Percentiles rank a stretch among this genome's conserved stretches.
phyloP scores from a whole-genome alignment of 805 yeast genomes.

The Suhomyces xylopsoci region DNA sequence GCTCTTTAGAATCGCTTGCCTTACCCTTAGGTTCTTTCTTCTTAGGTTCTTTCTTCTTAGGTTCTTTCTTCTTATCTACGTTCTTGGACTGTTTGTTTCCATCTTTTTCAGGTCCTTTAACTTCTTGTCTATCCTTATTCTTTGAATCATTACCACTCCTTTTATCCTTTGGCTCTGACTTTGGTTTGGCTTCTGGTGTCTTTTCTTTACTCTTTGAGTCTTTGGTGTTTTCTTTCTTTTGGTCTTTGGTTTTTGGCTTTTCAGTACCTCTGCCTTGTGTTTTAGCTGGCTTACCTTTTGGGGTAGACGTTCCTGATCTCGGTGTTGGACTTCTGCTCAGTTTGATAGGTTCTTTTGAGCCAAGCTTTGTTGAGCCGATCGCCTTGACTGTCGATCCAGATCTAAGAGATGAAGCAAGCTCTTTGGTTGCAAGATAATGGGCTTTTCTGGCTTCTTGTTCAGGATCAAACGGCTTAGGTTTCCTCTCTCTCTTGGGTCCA shows the following conservation, averaged over 20 bases:
- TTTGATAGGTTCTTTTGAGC: constrained; percentile 2
- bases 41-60: not conserved
- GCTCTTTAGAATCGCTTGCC: not conserved
- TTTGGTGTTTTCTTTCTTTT: not conserved
- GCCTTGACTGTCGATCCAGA: constrained; percentile 40
- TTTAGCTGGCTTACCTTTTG: not conserved
- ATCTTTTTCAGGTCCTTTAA: not conserved
- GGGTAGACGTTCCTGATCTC: not conserved
- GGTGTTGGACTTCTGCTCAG: not conserved
- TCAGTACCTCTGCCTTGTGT: not conserved
- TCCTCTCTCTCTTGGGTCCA: constrained; percentile 3
- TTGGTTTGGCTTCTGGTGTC: not conserved
- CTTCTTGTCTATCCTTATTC: not conserved
- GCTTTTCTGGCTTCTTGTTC: constrained; percentile 37
- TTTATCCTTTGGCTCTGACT: not conserved
- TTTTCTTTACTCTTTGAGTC: not conserved
- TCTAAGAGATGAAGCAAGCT: constrained; percentile 29
- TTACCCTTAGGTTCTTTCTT: not conserved
- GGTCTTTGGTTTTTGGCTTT: not conserved
- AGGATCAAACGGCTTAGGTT: constrained; percentile 21
- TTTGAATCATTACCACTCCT: not conserved
- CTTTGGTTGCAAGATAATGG: constrained; percentile 33
- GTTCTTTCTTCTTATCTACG: not conserved
- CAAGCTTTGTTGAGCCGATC: constrained; percentile 29
- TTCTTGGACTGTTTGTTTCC: not conserved